A percentile compares a stretch with the other conserved stretches of the same genome.
These are phyloP conservation scores for Schizophyllum commune DNA, from an alignment of 1,284 basidiomycete species.

Conservation along the genomic window DNA sequence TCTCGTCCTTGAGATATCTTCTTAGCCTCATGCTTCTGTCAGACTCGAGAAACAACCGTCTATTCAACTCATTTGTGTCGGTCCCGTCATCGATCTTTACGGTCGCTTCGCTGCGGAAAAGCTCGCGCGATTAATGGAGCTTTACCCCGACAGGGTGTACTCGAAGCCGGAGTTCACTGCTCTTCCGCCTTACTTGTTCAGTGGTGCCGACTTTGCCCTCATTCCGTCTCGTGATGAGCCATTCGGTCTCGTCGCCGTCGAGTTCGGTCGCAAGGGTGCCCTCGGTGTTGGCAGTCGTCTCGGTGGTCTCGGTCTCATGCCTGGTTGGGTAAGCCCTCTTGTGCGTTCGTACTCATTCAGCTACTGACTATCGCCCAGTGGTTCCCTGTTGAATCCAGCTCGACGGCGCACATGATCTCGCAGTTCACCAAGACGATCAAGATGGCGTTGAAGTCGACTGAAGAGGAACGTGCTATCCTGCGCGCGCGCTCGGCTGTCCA, in stretches of 20 bases:
- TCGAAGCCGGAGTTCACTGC: slow-evolving; percentile 92
- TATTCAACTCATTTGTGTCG: slow-evolving; percentile 81
- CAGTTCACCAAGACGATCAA: slow-evolving; percentile 92
- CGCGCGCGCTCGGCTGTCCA: slow-evolving; percentile 89
- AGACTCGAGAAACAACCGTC: slow-evolving; percentile 78
- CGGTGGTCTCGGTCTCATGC: slow-evolving; percentile 91
- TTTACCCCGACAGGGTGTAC: slow-evolving; percentile 85
- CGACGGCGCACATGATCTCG: slow-evolving; percentile 86
- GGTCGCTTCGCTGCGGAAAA: slow-evolving; percentile 91
- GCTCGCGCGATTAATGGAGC: slow-evolving; percentile 82
- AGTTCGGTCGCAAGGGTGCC: slow-evolving; percentile 91
- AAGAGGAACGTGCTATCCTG: slow-evolving; percentile 86
- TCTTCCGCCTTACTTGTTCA: slow-evolving; percentile 84
- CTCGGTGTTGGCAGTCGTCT: slow-evolving; percentile 87
- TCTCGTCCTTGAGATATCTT: background rate
- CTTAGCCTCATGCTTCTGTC: slow-evolving; percentile 7
- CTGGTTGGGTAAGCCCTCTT: slow-evolving; percentile 73
- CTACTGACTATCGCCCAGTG: slow-evolving; percentile 42
- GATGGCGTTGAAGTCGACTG: slow-evolving; percentile 80
- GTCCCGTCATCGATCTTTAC: slow-evolving; percentile 88
- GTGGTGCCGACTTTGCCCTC: slow-evolving; percentile 86
- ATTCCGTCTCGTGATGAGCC: slow-evolving; percentile 93
- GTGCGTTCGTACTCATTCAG: background rate
- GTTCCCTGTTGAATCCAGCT: slow-evolving; percentile 89
- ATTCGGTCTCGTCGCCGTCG: slow-evolving; percentile 88